phyloP scores from a whole-genome alignment of 768 basidiomycete genomes.

The Peribolospora kevripleyi region DNA sequence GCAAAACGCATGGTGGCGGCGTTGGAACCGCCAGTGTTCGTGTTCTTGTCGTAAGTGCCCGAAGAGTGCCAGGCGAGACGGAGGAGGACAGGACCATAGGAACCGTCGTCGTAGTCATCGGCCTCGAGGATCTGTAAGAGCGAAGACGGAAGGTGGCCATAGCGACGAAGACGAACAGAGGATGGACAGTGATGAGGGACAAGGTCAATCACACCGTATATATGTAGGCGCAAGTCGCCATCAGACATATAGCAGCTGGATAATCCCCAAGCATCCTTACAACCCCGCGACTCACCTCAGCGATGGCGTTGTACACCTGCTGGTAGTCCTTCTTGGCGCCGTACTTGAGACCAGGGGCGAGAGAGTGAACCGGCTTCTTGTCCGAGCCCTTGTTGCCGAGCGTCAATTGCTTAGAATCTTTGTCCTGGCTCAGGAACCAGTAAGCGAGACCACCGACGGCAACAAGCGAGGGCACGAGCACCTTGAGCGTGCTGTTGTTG shows the following conservation, averaged over 20 bases:
- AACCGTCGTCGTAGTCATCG: conserved; percentile 1
- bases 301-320: conserved; percentile 81
- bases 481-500: too few relatives aligned
- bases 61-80: not conserved
- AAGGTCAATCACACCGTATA: conserved; percentile 42
- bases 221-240: conserved; percentile 35
- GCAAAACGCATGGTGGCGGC: conserved; percentile 96
- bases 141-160: conserved; percentile 1
- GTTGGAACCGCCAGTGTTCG: conserved; percentile 40
- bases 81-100: conserved; percentile 3
- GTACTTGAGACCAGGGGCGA: too few relatives aligned
- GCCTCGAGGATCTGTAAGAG: not conserved
- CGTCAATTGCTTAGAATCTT: too few relatives aligned
- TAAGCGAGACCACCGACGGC: too few relatives aligned
- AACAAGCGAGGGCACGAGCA: too few relatives aligned
- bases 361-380: too few relatives aligned
- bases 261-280: too few relatives aligned
- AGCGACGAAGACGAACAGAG: not conserved
- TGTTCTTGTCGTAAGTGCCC: conserved; percentile 4
- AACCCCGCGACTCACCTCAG: conserved; percentile 23
- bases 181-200: not conserved
- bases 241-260: conserved; percentile 21
- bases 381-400: too few relatives aligned
- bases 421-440: too few relatives aligned
- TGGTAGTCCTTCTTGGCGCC: conserved; percentile 56